Evolutionary conservation across 371 early-diverging fungal genomes (phyloP).

Genomic region (Zopfochytrium polystomum): DNA sequence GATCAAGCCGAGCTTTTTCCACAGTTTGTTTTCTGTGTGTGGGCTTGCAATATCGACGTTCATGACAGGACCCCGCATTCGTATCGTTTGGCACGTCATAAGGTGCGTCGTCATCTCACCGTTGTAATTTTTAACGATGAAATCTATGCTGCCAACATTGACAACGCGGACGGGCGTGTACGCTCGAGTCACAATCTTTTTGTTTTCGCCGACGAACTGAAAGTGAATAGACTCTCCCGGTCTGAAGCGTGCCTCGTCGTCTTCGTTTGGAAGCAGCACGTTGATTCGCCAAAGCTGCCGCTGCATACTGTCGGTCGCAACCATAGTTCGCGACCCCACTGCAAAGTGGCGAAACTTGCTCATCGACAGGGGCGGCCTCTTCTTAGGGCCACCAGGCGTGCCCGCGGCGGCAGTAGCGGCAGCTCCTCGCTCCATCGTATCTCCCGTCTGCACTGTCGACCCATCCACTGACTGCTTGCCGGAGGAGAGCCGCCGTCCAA

Average conservation of each 20-base stretch:
- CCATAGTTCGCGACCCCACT: too few species aligned
- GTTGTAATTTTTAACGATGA: constrained; percentile 38
- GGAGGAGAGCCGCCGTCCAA: too few species aligned
- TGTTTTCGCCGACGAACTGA: constrained; percentile 28
- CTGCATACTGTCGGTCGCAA: too few species aligned
- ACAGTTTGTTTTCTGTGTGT: constrained; percentile 24
- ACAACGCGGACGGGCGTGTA: constrained; percentile 36
- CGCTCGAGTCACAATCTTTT: constrained; percentile 27
- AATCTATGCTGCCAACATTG: constrained; percentile 25
- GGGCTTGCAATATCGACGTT: constrained; percentile 17
- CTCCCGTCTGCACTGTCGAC: too few species aligned
- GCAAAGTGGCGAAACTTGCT: too few species aligned
- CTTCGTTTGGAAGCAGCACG: constrained; percentile 18
- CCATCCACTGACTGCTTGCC: too few species aligned
- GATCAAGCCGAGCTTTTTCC: constrained; percentile 30
- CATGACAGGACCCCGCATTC: constrained; percentile 34
- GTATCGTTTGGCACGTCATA: constrained; percentile 18
- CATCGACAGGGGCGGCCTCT: too few species aligned
- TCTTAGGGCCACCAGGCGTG: too few species aligned
- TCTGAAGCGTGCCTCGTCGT: constrained; percentile 14
- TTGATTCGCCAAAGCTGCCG: constrained; percentile 20
- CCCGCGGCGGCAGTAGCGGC: too few species aligned
- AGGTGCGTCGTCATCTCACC: constrained; percentile 40
- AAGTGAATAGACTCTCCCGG: constrained; percentile 37
- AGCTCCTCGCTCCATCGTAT: too few species aligned